A percentile compares a stretch with the other conserved stretches of the same genome.
These are phyloP conservation scores for Theobroma cacao DNA, from an alignment of 345 rosid genomes.

Conservation along the genomic window DNA sequence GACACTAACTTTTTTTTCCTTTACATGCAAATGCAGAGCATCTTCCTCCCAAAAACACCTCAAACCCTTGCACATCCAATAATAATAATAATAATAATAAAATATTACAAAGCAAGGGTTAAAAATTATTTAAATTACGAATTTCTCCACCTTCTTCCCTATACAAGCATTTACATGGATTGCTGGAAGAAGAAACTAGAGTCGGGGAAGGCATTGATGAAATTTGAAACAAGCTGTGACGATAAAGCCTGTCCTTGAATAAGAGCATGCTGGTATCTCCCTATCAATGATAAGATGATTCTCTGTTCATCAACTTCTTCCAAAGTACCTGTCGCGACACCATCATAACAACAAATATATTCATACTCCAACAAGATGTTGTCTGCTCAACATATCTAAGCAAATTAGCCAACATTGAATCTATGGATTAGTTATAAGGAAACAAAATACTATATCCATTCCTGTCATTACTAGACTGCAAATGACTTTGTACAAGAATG, in stretches of 20 bases:
- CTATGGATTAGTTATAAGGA: neutral
- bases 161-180: neutral
- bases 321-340: constrained; percentile 41
- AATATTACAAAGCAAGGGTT: neutral
- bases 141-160: neutral
- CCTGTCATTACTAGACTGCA: neutral
- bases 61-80: neutral
- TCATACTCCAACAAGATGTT: neutral
- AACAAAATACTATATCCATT: neutral
- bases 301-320: constrained; percentile 40
- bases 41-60: no score
- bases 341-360: neutral
- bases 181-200: constrained; percentile 31
- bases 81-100: neutral
- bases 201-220: constrained; percentile 48
- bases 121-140: neutral
- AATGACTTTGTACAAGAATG: neutral
- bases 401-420: neutral
- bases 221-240: constrained; percentile 35
- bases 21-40: no score
- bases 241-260: constrained; percentile 41
- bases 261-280: constrained; percentile 34
- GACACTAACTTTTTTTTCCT: no score
- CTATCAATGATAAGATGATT: constrained; percentile 33
- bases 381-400: neutral